Conservation (phyloP, 1,284 basidiomycete genomes). For the Naganishia sp. region DNA sequence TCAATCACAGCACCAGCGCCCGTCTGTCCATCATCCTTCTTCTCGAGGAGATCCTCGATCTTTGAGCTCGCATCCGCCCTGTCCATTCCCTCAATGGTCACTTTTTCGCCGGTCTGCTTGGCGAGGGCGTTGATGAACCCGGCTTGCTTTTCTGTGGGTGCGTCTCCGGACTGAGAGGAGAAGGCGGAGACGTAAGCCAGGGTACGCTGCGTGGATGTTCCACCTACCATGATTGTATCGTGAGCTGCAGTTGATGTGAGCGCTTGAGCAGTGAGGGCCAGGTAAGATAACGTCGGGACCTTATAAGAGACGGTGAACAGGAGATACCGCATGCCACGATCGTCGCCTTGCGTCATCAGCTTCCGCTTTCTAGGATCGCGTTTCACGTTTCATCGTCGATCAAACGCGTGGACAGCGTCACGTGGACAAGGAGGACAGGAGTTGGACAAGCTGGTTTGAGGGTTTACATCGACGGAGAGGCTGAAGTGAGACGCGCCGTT, state of each 20-base stretch:
- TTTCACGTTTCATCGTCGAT: slow-evolving; percentile 13
- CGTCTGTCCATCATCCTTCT: slow-evolving; percentile 23
- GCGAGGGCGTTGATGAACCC: slow-evolving; percentile 46
- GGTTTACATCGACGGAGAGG: too few relatives aligned
- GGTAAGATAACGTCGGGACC: too few relatives aligned
- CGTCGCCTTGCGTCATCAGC: slow-evolving; percentile 14
- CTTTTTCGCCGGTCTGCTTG: slow-evolving; percentile 37
- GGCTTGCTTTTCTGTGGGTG: slow-evolving; percentile 47
- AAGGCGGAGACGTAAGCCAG: not conserved
- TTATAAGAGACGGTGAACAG: not conserved
- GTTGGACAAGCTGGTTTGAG: too few relatives aligned
- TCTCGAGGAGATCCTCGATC: slow-evolving; percentile 23
- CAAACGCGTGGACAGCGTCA: not conserved
- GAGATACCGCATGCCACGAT: not conserved
- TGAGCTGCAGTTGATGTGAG: not conserved
- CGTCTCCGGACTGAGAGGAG: slow-evolving; percentile 35
- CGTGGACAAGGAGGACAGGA: too few relatives aligned
- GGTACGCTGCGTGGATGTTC: not conserved
- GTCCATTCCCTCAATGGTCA: slow-evolving; percentile 15
- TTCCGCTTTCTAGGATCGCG: slow-evolving; percentile 15
- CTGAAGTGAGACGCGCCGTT: too few relatives aligned
- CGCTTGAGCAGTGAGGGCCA: too few relatives aligned
- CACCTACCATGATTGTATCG: not conserved
- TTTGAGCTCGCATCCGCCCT: slow-evolving; percentile 14
- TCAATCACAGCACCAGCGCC: slow-evolving; percentile 18